Evolutionary conservation across 139 green algal genomes (phyloP), one percentile per base, ranked within the genome.

Genomic region (Coelastrella sp.): DNA sequence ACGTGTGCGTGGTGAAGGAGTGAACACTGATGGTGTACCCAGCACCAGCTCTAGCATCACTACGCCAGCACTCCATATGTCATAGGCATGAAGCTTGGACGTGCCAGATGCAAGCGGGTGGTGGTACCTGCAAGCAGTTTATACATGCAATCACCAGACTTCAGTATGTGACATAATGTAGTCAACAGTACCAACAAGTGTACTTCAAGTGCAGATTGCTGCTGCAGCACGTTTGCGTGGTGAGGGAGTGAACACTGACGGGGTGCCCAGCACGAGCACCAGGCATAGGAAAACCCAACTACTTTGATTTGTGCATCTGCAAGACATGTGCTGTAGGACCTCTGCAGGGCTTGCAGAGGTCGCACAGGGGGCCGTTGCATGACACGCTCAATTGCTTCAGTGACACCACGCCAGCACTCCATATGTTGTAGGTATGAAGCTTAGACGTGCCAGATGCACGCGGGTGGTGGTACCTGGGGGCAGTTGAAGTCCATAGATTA

Each of bases 1-100:
- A 4, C 79, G 88, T 10, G 95, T 96, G 61, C 91, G 59, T 13
- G 85, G 61, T 83, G 57, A 90, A 19, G 83, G 68, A 4, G 54
- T 11, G 76, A 94, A 97, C 10, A 97, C 96, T 23, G 95, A 92
- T 6, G 95, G 96, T 0, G 93, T 96, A 20, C 91, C 96, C 2
- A 98, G 80, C 5, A 96, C 58, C 13, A 98, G 88, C 95, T 98
- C 96, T 64, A 97, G 89, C 93, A 97, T 96, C 13, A 96, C 89
- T n/a, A 97, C 93, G 5, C 96, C 96, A 73, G 95, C 76, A 32
- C 68, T 84, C 80, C 80, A 91, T 11, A 80, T 71, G 92, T 98
- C 96, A 80, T 97, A 96, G 5, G 94, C 79, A 90, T 92, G 93
- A 2, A 83, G 80, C 8, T 92, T 85, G 71, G 92, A 90, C 14